Conservation (phyloP, 2,329 filamentous ascomycete genomes). For the Neofusicoccum ribis region DNA sequence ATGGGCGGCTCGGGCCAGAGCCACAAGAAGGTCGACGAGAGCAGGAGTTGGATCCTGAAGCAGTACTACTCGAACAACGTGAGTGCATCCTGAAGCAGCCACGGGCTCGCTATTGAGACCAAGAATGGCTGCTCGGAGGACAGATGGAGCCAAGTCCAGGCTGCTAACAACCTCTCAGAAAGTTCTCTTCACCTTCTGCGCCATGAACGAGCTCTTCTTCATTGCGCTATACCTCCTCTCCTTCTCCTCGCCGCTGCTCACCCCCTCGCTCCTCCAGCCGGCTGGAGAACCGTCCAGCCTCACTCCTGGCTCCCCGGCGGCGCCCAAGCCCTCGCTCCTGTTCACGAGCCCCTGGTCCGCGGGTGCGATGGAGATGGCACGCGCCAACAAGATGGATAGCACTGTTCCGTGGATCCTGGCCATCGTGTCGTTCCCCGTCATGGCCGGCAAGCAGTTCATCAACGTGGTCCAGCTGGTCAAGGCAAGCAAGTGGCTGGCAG, state of each 20-base stretch:
- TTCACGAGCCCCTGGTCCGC: slow-evolving; percentile 91
- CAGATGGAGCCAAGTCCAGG: not conserved
- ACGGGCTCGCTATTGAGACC: too few relatives aligned
- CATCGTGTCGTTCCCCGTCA: slow-evolving; percentile 77
- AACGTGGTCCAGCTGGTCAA: slow-evolving; percentile 94
- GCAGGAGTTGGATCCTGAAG: slow-evolving; percentile 84
- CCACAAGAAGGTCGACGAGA: slow-evolving; percentile 93
- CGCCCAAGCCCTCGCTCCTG: slow-evolving; percentile 68
- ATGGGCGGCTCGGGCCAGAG: slow-evolving; percentile 78
- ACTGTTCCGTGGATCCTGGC: slow-evolving; percentile 76
- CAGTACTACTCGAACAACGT: slow-evolving; percentile 98
- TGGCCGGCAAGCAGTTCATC: slow-evolving; percentile 89
- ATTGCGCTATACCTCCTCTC: slow-evolving; percentile 97
- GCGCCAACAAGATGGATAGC: slow-evolving; percentile 75
- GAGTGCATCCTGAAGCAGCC: slow-evolving; percentile 32
- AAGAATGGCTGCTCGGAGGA: not conserved
- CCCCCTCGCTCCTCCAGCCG: slow-evolving; percentile 73
- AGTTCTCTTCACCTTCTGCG: slow-evolving; percentile 88
- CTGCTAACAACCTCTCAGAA: slow-evolving; percentile 53
- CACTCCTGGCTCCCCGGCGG: slow-evolving; percentile 68
- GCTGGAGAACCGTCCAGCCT: slow-evolving; percentile 46
- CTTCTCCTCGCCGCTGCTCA: slow-evolving; percentile 87
- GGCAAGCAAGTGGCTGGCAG: slow-evolving; percentile 86
- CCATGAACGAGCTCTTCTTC: slow-evolving; percentile 94
- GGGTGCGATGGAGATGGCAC: slow-evolving; percentile 85